These are phyloP conservation scores for Pseudoscleropodium purum DNA, from an alignment of 225 moss, liverwort and hornwort species.

Conservation along the genomic window DNA sequence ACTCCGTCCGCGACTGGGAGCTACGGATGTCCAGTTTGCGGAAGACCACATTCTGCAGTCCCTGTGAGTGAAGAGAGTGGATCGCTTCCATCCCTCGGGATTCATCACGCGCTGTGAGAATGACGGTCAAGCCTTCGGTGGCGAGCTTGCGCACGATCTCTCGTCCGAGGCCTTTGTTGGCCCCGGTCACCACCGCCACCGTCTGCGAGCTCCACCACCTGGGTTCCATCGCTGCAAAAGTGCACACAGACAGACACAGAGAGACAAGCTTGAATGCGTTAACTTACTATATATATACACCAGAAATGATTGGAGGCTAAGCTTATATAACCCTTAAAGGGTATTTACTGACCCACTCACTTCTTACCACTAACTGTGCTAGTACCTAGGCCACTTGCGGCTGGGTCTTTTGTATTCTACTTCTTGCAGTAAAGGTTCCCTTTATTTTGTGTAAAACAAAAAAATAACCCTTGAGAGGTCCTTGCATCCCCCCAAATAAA, in stretches of 20 bases:
- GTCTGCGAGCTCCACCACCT: slow-evolving; percentile 21
- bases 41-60: slow-evolving; percentile 19
- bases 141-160: slow-evolving; percentile 9
- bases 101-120: slow-evolving; percentile 36
- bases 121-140: neutral
- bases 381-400: no score
- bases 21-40: slow-evolving; percentile 30
- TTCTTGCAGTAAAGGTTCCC: no score
- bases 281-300: neutral
- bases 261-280: neutral
- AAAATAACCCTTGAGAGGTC: no score
- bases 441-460: no score
- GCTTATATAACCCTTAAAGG: no score
- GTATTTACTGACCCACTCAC: no score
- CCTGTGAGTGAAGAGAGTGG: slow-evolving; percentile 10
- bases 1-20: slow-evolving; percentile 8
- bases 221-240: neutral
- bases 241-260: neutral
- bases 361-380: no score
- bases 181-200: slow-evolving; percentile 25
- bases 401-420: no score
- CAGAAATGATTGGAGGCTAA: neutral
- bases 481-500: no score
- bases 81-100: neutral
- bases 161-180: slow-evolving; percentile 6